These are phyloP conservation scores for Russula emetica DNA, from an alignment of 768 basidiomycete genomes.

Conservation along the genomic window DNA sequence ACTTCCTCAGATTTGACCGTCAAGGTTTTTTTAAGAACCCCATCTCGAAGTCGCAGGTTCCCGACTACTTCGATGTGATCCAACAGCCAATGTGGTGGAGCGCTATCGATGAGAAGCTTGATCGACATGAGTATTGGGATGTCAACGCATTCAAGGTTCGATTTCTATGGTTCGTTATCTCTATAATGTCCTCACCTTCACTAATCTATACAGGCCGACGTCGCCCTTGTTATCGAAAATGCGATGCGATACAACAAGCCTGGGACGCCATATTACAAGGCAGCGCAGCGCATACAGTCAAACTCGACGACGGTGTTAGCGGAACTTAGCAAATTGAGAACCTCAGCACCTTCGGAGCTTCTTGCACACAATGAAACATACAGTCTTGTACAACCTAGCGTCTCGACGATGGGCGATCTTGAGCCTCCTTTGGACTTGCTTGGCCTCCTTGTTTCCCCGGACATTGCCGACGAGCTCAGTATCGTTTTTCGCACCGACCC, in stretches of 20 bases:
- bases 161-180: background rate
- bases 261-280: slow-evolving; percentile 64
- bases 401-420: slow-evolving; percentile 55
- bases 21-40: slow-evolving; percentile 76
- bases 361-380: background rate
- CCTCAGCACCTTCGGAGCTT: slow-evolving; percentile 17
- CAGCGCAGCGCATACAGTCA: slow-evolving; percentile 59
- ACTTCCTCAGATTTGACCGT: slow-evolving; percentile 57
- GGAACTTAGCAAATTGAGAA: slow-evolving; percentile 38
- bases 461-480: slow-evolving; percentile 52
- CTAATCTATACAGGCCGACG: slow-evolving; percentile 56
- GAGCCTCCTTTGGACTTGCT: slow-evolving; percentile 63
- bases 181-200: background rate
- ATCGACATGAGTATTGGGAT: slow-evolving; percentile 79
- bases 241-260: slow-evolving; percentile 82
- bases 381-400: slow-evolving; percentile 1
- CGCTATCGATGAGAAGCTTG: slow-evolving; percentile 75
- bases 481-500: slow-evolving; percentile 55
- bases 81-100: slow-evolving; percentile 86
- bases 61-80: slow-evolving; percentile 88
- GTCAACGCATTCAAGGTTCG: slow-evolving; percentile 64
- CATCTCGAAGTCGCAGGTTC: slow-evolving; percentile 71
- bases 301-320: slow-evolving; percentile 41
- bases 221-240: slow-evolving; percentile 80
- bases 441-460: slow-evolving; percentile 50